phyloP scores from a whole-genome alignment of 352 stramenopile genomes.

The Saprolegnia diclina region DNA sequence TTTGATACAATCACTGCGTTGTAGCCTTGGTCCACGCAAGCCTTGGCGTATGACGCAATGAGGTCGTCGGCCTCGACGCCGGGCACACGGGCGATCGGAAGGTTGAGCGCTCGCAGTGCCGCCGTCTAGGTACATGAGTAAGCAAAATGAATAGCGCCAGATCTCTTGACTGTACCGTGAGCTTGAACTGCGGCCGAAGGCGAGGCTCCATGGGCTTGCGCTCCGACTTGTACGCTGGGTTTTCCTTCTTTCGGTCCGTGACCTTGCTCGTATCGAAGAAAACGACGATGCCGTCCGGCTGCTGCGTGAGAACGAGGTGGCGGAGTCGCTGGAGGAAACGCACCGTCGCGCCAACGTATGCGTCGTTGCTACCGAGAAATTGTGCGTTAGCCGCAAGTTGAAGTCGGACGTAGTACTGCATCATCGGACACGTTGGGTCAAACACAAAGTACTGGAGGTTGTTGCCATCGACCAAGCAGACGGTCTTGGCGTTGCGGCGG shows the following conservation, averaged over 20 bases:
- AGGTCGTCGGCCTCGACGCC: slow-evolving; percentile 61
- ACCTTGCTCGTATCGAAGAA: slow-evolving; percentile 48
- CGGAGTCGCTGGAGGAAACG: slow-evolving; percentile 40
- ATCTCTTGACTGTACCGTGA: slow-evolving; percentile 27
- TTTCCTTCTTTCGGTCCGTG: slow-evolving; percentile 43
- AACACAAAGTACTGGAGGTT: slow-evolving; percentile 59
- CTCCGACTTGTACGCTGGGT: slow-evolving; percentile 48
- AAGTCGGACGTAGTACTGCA: slow-evolving; percentile 31
- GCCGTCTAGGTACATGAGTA: slow-evolving; percentile 12
- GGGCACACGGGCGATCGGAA: slow-evolving; percentile 48
- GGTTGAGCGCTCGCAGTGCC: slow-evolving; percentile 29
- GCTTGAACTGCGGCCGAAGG: slow-evolving; percentile 40
- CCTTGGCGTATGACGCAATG: slow-evolving; percentile 54
- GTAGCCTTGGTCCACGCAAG: slow-evolving; percentile 36
- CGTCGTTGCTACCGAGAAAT: slow-evolving; percentile 31
- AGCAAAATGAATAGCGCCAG: background rate
- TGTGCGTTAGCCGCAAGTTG: slow-evolving; percentile 8
- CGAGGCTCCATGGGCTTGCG: slow-evolving; percentile 37
- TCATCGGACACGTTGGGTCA: slow-evolving; percentile 35
- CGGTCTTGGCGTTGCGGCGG: slow-evolving; percentile 32
- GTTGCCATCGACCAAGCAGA: slow-evolving; percentile 55
- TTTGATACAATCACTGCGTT: slow-evolving; percentile 62
- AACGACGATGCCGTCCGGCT: slow-evolving; percentile 46
- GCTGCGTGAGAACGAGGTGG: slow-evolving; percentile 45
- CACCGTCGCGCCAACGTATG: slow-evolving; percentile 40